These are phyloP conservation scores for Clarireedia monteithiana DNA, from an alignment of 2,329 filamentous ascomycete species.

Conservation along the genomic window DNA sequence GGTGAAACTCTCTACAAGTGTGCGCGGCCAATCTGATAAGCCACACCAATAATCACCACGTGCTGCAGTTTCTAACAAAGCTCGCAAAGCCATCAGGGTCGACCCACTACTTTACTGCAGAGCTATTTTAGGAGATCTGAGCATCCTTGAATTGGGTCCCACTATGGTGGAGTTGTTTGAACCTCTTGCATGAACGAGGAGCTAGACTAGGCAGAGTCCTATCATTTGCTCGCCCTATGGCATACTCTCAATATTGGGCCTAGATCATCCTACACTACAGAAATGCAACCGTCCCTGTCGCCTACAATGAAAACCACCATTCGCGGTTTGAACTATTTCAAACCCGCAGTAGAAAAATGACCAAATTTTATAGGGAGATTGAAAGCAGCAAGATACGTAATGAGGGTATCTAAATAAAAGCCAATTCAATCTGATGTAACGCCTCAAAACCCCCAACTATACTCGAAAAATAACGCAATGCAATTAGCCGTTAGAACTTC, in stretches of 20 bases:
- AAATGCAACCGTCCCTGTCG: background rate
- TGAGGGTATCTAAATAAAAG: constrained; percentile 15
- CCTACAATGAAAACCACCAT: background rate
- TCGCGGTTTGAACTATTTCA: constrained; percentile 4
- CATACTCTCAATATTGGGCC: background rate
- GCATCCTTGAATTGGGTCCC: background rate
- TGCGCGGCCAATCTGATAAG: constrained; percentile 8
- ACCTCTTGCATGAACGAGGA: too few species aligned
- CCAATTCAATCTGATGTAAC: background rate
- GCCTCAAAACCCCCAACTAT: background rate
- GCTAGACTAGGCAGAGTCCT: too few species aligned
- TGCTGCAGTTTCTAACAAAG: background rate
- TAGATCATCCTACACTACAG: constrained; percentile 3
- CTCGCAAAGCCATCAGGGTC: background rate
- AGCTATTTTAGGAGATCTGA: background rate
- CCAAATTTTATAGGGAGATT: constrained; percentile 8
- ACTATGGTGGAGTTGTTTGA: background rate
- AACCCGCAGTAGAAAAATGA: constrained; percentile 6
- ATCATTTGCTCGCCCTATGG: background rate
- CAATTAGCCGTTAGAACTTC: background rate
- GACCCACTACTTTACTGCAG: background rate
- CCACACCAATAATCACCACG: constrained; percentile 1
- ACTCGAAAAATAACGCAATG: background rate
- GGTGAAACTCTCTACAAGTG: background rate
- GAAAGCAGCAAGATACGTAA: constrained; percentile 8